Evolutionary conservation across 805 yeast species (phyloP), one percentile per base, ranked within the genome.

Genomic region (Monosporozyma yasuniensis): DNA sequence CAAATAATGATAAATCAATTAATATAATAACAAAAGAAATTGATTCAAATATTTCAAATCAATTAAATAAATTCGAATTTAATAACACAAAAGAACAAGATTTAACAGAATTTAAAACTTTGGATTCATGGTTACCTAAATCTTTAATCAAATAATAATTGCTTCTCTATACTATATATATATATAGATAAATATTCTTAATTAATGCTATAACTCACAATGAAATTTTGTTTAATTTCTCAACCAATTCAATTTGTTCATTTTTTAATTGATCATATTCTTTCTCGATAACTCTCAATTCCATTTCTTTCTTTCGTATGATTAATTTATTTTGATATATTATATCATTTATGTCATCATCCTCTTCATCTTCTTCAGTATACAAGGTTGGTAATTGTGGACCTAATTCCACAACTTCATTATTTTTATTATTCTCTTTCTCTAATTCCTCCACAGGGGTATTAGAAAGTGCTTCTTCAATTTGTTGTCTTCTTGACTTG

Each of bases 391-490:
- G 50, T 11, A 50, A 44, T n/a, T 44, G 21, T 2, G 21, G 10
- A n/a, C 10, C 25, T 11, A 21, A n/a, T 10, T 46, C 43, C n/a
- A 18, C 19, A 8, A 6, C 7, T 43, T 61, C 64, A 59, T 56
- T 56, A n/a, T 53, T 49, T 9, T 38, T 47, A 19, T 47, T 51
- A 11, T 38, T 43, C 3, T 51, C 46, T 18, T 54, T 47, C 3
- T 47, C 48, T 19, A 27, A 11, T 1, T 16, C 35, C 12, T 19
- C 47, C 30, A 35, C 2, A 18, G 41, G 28, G n/a, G 18, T 14
- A n/a, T 19, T n/a, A 7, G 47, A 50, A 3, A 64, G n/a, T 1
- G 66, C 63, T 0, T 52, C 50, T 44, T 56, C 53, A 10, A 65
- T 65, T 4, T 49, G 16, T 27, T 47, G 42, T 30, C 52, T 55